Base-by-base conservation (phyloP, 495 filamentous ascomycete genomes). In the Thermothielavioides terrestris region DNA sequence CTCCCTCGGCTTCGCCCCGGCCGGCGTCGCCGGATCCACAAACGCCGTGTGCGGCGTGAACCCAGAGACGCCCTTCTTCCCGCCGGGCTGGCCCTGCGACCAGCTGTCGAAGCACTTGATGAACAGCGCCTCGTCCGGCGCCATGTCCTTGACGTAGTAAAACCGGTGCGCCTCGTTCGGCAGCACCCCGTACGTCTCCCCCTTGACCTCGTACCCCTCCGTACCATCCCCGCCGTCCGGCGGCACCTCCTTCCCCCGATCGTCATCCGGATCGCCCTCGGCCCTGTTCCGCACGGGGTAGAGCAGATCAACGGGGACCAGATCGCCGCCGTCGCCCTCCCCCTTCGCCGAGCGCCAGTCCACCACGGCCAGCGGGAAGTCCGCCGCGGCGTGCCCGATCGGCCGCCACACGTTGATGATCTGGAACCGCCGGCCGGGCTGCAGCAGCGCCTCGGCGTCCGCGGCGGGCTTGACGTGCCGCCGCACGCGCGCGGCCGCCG, bases 351-450 rank as follows among this genome's bases (percentile, higher is more conserved):
- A 1, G 70, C 53, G 37, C 77, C 79, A 35, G 80, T 79, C 1
- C 84, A 88, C 86, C 51, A 88, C 82, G 0, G 77, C 88, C 3
- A 94, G 69, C 23, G 89, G 89, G 34, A 69, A 74, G 0, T 83
- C 79, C 0, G 92, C 78, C 0, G 85, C 80, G n/a, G 77, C 75
- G 50, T 65, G 59, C 54, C 83, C 85, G 14, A 94, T 67, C 0
- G 89, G 83, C 0, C 87, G 75, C 89, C 89, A 95, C 6, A 95
- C 83, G 58, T 95, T 95, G 57, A 95, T 78, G 37, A 94, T 81
- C 49, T 88, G 79, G 61, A 80, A 86, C 0, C 88, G 74, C 4
- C 75, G n/a, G n/a, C n/a, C n/a, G n/a, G n/a, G 76, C 22, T 73
- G 54, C 0, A 86, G 67, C 0, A 89, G 67, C 41, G 64, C 67